Evolutionary conservation across 2,329 filamentous ascomycete species (phyloP).

Genomic region (Clarireedia hainanense): DNA sequence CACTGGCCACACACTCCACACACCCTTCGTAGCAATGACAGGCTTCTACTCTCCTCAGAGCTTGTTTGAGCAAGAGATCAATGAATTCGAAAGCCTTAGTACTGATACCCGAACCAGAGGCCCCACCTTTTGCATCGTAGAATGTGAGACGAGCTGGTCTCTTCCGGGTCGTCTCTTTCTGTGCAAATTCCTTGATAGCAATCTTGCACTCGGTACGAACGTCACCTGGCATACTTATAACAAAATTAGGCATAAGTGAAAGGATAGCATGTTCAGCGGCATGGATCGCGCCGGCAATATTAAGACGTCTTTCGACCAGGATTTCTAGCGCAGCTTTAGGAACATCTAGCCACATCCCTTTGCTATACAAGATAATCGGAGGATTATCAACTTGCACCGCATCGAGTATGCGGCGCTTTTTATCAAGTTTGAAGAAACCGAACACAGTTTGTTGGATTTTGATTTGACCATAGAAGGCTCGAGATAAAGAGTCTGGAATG

Average conservation of each 20-base stretch:
- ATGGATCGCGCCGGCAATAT: conserved; percentile 85
- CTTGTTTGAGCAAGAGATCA: conserved; percentile 68
- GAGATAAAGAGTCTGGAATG: conserved; percentile 53
- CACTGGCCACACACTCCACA: conserved; percentile 80
- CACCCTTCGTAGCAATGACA: conserved; percentile 78
- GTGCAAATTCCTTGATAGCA: conserved; percentile 77
- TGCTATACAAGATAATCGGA: conserved; percentile 74
- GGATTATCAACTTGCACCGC: conserved; percentile 91
- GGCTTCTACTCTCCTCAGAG: conserved; percentile 64
- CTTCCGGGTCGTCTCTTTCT: conserved; percentile 61
- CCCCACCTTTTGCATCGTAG: conserved; percentile 89
- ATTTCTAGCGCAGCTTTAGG: conserved; percentile 73
- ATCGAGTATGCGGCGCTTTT: conserved; percentile 75
- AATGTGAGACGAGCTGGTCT: conserved; percentile 84
- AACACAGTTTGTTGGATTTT: conserved; percentile 84
- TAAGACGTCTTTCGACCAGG: conserved; percentile 61
- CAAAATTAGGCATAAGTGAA: conserved; percentile 80
- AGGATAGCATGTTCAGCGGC: conserved; percentile 90
- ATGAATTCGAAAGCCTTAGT: conserved; percentile 93
- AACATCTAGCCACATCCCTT: conserved; percentile 94
- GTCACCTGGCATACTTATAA: conserved; percentile 82
- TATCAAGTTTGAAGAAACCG: conserved; percentile 96
- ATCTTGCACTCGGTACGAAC: conserved; percentile 93
- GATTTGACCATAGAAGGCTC: conserved; percentile 80
- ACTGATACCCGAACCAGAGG: conserved; percentile 75